A percentile compares a stretch with the other conserved stretches of the same genome.
These are phyloP conservation scores for Hygrophorus russula DNA, from an alignment of 768 basidiomycete genomes.

Conservation along the genomic window DNA sequence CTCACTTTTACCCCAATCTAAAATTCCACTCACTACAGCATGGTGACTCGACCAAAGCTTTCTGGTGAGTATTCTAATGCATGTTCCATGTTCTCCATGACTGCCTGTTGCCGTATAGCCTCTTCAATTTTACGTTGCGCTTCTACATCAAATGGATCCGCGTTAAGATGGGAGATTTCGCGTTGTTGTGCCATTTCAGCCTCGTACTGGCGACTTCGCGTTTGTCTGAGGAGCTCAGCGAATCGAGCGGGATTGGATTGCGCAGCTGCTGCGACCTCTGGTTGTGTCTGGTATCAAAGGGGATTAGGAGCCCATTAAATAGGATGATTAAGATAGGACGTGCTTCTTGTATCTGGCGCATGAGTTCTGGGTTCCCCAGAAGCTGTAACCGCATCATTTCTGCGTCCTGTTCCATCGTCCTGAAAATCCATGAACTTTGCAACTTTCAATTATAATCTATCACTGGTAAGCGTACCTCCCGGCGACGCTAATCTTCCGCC, in stretches of 20 bases:
- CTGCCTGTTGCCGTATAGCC: slow-evolving; percentile 78
- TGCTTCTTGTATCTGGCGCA: slow-evolving; percentile 64
- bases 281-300: slow-evolving; percentile 48
- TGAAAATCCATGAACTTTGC: slow-evolving; percentile 16
- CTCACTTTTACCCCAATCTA: slow-evolving; percentile 1
- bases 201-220: slow-evolving; percentile 40
- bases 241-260: slow-evolving; percentile 61
- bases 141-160: slow-evolving; percentile 86
- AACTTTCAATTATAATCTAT: neutral
- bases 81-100: slow-evolving; percentile 87
- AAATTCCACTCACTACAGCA: slow-evolving; percentile 75
- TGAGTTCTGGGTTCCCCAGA: slow-evolving; percentile 71
- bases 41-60: slow-evolving; percentile 85
- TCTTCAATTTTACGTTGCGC: slow-evolving; percentile 93
- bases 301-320: neutral
- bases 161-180: slow-evolving; percentile 61
- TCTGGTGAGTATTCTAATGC: slow-evolving; percentile 92
- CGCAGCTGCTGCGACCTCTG: slow-evolving; percentile 71
- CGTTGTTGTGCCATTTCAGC: slow-evolving; percentile 46
- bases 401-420: slow-evolving; percentile 65
- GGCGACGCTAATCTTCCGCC: slow-evolving; percentile 41
- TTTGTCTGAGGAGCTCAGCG: slow-evolving; percentile 56
- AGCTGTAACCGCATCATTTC: slow-evolving; percentile 89
- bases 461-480: slow-evolving; percentile 25
- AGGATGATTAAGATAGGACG: slow-evolving; percentile 12